phyloP scores from a whole-genome alignment of 805 yeast species.

The Saturnispora hagleri region DNA sequence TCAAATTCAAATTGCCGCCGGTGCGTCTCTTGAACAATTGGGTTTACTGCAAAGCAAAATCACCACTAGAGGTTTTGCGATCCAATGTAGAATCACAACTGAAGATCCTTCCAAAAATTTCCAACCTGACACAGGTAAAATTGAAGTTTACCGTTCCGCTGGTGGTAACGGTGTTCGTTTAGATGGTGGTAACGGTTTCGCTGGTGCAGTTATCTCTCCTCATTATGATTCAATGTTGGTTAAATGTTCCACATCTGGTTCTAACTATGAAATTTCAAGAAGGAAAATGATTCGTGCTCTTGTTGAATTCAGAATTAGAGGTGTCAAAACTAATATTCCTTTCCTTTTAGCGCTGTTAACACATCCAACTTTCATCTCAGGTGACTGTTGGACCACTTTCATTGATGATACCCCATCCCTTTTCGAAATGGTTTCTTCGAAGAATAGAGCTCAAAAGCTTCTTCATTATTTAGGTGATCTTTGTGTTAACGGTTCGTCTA shows the following conservation, averaged over 20 bases:
- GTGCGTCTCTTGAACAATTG: slow-evolving; percentile 80
- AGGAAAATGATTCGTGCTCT: slow-evolving; percentile 96
- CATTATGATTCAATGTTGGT: slow-evolving; percentile 96
- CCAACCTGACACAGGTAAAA: slow-evolving; percentile 95
- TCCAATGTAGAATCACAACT: slow-evolving; percentile 95
- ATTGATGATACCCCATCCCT: slow-evolving; percentile 85
- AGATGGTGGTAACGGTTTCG: slow-evolving; percentile 91
- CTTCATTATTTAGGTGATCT: slow-evolving; percentile 86
- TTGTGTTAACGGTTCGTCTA: slow-evolving; percentile 92
- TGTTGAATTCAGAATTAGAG: slow-evolving; percentile 96
- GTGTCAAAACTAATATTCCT: slow-evolving; percentile 97
- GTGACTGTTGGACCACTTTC: slow-evolving; percentile 74
- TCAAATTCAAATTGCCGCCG: slow-evolving; percentile 51
- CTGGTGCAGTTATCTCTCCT: slow-evolving; percentile 81
- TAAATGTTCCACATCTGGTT: slow-evolving; percentile 79
- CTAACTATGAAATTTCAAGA: slow-evolving; percentile 92
- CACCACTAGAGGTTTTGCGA: slow-evolving; percentile 90
- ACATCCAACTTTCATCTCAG: slow-evolving; percentile 84
- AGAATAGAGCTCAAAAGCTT: slow-evolving; percentile 93
- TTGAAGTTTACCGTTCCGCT: slow-evolving; percentile 80
- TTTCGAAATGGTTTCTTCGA: slow-evolving; percentile 89
- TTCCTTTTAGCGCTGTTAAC: slow-evolving; percentile 87
- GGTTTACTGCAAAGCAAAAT: slow-evolving; percentile 92
- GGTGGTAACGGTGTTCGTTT: slow-evolving; percentile 99
- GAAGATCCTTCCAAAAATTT: slow-evolving; percentile 95